Evolutionary conservation across 192 early-diverging fungal genomes (phyloP).

Genomic region (Geranomyces variabilis): DNA sequence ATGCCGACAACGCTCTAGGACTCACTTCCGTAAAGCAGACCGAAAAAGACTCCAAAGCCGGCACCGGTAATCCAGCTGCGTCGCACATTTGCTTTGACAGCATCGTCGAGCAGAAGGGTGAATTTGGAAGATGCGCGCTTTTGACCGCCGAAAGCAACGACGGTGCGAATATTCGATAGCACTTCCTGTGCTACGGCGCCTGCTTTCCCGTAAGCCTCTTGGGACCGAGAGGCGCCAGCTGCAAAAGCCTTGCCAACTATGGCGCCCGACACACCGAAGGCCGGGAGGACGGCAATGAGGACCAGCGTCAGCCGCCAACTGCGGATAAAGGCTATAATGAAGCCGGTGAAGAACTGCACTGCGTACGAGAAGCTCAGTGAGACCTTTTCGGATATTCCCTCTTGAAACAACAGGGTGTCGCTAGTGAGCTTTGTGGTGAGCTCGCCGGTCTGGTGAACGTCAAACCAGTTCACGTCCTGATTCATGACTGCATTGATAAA

Average conservation of each 20-base stretch:
- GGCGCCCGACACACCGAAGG: conserved; percentile 54
- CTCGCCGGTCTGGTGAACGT: conserved; percentile 44
- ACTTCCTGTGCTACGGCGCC: conserved; percentile 84
- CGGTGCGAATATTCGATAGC: conserved; percentile 82
- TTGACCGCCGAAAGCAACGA: conserved; percentile 82
- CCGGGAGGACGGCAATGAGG: conserved; percentile 72
- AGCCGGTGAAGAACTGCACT: conserved; percentile 41
- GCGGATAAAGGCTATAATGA: conserved; percentile 49
- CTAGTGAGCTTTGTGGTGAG: conserved; percentile 48
- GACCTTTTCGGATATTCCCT: conserved; percentile 57
- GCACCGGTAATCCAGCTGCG: conserved; percentile 71
- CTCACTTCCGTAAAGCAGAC: conserved; percentile 77
- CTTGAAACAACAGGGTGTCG: conserved; percentile 48
- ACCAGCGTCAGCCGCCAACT: conserved; percentile 84
- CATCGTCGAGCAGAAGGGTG: conserved; percentile 60
- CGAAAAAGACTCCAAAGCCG: conserved; percentile 77
- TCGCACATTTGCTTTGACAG: conserved; percentile 63
- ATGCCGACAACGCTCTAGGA: conserved; percentile 58
- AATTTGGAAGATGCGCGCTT: conserved; percentile 70
- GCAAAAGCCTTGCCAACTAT: conserved; percentile 52
- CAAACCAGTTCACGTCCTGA: conserved; percentile 38
- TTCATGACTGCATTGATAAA: conserved; percentile 38
- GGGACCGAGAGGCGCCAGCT: neutral
- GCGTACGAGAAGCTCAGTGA: conserved; percentile 41
- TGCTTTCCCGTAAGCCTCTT: neutral